Conservation (phyloP, 2,329 filamentous ascomycete genomes). For the Emergomyces orientalis region DNA sequence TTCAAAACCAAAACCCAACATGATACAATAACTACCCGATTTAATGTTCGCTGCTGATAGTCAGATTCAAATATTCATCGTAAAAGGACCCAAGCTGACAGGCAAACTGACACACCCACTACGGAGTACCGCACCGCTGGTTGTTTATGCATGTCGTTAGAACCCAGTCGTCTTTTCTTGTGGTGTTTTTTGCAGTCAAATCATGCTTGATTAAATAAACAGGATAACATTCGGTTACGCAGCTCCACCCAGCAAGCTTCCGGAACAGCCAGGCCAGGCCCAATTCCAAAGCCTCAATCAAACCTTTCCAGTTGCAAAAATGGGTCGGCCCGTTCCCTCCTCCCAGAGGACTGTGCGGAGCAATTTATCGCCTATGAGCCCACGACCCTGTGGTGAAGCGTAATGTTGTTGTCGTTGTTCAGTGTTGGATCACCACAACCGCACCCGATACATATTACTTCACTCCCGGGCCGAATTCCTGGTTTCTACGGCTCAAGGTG, state of each 20-base stretch:
- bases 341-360: not conserved
- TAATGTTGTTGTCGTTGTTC: not conserved
- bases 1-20: not conserved
- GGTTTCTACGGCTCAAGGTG: not conserved
- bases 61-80: not conserved
- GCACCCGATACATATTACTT: too few species aligned
- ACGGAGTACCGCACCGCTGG: not conserved
- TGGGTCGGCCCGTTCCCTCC: slow-evolving; percentile 4
- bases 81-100: not conserved
- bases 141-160: not conserved
- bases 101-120: not conserved
- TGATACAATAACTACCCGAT: not conserved
- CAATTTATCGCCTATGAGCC: not conserved
- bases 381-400: not conserved
- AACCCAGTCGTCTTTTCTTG: not conserved
- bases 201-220: too few species aligned
- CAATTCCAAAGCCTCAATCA: not conserved
- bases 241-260: not conserved
- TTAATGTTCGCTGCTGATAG: not conserved
- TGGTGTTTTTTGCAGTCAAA: too few species aligned
- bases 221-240: not conserved
- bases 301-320: slow-evolving; percentile 1
- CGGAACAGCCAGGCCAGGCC: not conserved
- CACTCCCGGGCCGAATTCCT: too few species aligned
- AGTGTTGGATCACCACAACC: too few species aligned